A percentile compares a stretch with the other conserved stretches of the same genome.
phyloP scores from a whole-genome alignment of 2,329 filamentous ascomycete species.

The Penicillium sp. region DNA sequence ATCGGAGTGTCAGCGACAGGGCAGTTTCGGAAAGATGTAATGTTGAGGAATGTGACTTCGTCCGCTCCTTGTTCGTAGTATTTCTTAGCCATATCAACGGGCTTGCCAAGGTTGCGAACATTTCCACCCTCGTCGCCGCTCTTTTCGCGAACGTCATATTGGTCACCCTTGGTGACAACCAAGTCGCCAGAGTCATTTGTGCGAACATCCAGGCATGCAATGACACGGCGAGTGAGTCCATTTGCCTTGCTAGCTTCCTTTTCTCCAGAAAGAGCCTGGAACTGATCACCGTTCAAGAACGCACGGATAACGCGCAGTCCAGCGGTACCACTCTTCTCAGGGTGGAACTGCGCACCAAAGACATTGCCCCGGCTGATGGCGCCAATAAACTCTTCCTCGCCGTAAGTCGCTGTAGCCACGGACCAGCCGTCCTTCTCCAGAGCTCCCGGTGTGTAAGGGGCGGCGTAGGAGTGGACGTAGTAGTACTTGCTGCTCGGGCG shows the following conservation, averaged over 20 bases:
- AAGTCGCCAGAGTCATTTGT: constrained; percentile 92
- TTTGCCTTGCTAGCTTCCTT: constrained; percentile 38
- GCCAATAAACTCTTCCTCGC: constrained; percentile 85
- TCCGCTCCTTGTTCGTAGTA: constrained; percentile 98
- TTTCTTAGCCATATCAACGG: constrained; percentile 86
- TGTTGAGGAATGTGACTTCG: constrained; percentile 97
- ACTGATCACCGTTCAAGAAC: constrained; percentile 74
- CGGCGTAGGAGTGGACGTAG: constrained; percentile 95
- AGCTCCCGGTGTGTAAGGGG: constrained; percentile 70
- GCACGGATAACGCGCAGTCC: constrained; percentile 81
- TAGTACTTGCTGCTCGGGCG: constrained; percentile 89
- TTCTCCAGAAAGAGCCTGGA: constrained; percentile 51
- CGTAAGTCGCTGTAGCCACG: constrained; percentile 88
- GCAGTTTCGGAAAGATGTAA: constrained; percentile 95
- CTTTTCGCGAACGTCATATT: constrained; percentile 97
- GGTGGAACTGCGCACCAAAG: constrained; percentile 93
- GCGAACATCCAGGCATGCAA: constrained; percentile 93
- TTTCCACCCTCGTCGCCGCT: constrained; percentile 55
- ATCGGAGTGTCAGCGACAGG: constrained; percentile 90
- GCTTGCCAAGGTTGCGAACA: constrained; percentile 94
- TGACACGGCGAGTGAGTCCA: constrained; percentile 87
- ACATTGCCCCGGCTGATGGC: constrained; percentile 84
- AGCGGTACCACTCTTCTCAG: constrained; percentile 92
- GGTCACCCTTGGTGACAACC: constrained; percentile 97
- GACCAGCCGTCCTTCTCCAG: constrained; percentile 84